Base-by-base conservation (phyloP, 306 rosid species). In the Cucurbita ficifolia region DNA sequence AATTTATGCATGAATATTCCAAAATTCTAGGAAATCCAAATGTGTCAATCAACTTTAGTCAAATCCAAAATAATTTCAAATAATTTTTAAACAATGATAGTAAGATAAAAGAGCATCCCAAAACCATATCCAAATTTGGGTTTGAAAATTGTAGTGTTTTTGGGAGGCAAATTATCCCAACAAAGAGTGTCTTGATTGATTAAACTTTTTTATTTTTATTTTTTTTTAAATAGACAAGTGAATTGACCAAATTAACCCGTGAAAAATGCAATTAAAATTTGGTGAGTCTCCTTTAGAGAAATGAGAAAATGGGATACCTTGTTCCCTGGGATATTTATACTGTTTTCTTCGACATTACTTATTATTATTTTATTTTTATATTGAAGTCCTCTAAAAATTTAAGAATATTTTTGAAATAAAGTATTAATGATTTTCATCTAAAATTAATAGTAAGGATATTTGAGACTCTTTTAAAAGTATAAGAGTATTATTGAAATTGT, bases 301-400 rank as follows among this genome's bases (percentile, higher is more conserved):
- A 80, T 46, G 83, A 77, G 84, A 79, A 78, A 74, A 83, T 76
- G 82, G 86, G 87, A 86, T 89, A 80, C 50, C 39, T n/a, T 87
- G 96, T 82, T 87, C 86, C 89, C 88, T n/a, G n/a, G n/a, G n/a
- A n/a, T n/a, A n/a, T n/a, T n/a, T n/a, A n/a, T n/a, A 29, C 0
- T 78, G 75, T 69, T 79, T 79, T 81, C 67, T 50, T 83, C 76
- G 52, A 72, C 35, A 83, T 69, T 70, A 84, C 90, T 84, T 38
- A 67, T 81, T 39, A 39, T 71, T 38, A 63, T 38, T 18, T 2
- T 12, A 14, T 24, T 24, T 24, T 24, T 1, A 24, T 24, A 24
- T 24, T 24, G 2, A 3, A 3, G 29, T 24, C 24, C n/a, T n/a
- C n/a, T n/a, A n/a, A n/a, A n/a, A n/a, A n/a, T n/a, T n/a, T n/a